A percentile compares a stretch with the other conserved stretches of the same genome.
These are phyloP conservation scores for Phellinidium pouzarii DNA, from an alignment of 1,284 basidiomycete species.

Conservation along the genomic window DNA sequence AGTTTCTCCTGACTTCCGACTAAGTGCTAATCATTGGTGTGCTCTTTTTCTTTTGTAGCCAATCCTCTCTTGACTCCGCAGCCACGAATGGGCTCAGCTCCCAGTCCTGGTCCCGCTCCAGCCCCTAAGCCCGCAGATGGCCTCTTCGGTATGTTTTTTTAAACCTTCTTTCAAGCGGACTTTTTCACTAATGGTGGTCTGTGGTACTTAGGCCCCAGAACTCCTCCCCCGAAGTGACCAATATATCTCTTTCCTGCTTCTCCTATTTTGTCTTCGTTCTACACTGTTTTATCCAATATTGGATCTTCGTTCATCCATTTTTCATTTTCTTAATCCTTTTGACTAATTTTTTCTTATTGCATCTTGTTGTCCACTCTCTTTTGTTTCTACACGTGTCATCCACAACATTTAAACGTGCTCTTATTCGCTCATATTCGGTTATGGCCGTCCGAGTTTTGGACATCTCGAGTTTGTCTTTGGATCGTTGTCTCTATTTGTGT, in stretches of 20 bases:
- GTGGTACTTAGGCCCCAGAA: constrained; percentile 7
- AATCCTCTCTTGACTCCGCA: constrained; percentile 49
- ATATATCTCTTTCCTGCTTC: background rate
- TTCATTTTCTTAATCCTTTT: background rate
- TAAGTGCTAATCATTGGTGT: background rate
- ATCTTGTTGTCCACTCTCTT: background rate
- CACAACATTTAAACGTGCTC: background rate
- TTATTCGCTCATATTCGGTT: background rate
- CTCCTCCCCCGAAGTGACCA: constrained; percentile 17
- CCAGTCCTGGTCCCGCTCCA: constrained; percentile 32
- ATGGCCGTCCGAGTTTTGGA: background rate
- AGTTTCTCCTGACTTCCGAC: background rate
- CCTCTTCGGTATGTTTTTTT: constrained; percentile 46
- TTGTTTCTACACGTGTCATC: background rate
- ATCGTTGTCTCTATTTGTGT: background rate
- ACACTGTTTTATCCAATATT: background rate
- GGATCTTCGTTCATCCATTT: too few relatives aligned
- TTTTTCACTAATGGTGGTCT: background rate
- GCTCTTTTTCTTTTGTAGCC: constrained; percentile 31
- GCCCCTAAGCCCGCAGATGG: constrained; percentile 44
- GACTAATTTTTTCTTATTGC: background rate
- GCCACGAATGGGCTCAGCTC: constrained; percentile 29
- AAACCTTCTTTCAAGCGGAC: background rate
- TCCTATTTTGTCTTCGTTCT: background rate
- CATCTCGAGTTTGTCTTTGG: background rate